A percentile compares a stretch with the other conserved stretches of the same genome.
Conservation (phyloP, 139 green algal species). For the Zygnema circumcarinatum region DNA sequence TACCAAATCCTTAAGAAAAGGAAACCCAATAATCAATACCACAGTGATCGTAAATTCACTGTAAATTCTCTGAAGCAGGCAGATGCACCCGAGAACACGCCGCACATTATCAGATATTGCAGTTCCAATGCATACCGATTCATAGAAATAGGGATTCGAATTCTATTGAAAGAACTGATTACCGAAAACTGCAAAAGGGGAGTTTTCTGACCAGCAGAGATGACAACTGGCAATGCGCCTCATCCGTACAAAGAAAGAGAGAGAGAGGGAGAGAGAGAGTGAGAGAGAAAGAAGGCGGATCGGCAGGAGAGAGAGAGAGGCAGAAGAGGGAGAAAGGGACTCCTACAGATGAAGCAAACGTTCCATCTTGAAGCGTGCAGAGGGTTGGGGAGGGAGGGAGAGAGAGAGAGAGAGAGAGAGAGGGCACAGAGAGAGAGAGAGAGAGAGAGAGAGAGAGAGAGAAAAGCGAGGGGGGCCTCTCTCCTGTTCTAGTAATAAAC, state of each 20-base stretch:
- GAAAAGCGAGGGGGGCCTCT: too few relatives aligned
- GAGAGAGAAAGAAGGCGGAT: neutral
- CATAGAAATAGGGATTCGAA: neutral
- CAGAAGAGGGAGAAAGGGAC: too few relatives aligned
- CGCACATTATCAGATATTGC: too few relatives aligned
- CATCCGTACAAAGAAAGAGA: neutral
- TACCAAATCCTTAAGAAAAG: neutral
- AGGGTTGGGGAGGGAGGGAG: neutral
- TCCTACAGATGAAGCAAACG: too few relatives aligned
- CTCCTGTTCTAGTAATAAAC: too few relatives aligned
- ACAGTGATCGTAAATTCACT: neutral
- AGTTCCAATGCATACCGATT: neutral
- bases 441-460: too few relatives aligned
- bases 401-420: neutral
- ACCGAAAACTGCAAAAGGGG: neutral
- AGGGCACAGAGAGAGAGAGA: too few relatives aligned
- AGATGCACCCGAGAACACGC: neutral
- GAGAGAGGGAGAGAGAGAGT: neutral
- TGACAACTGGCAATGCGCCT: neutral
- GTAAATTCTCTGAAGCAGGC: neutral
- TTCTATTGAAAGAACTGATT: too few relatives aligned
- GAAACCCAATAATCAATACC: neutral
- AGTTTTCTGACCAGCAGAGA: neutral
- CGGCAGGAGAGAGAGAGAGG: neutral
- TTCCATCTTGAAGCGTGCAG: too few relatives aligned